Evolutionary conservation across 352 stramenopile genomes (phyloP).

Genomic region (Globisporangium spiculum): DNA sequence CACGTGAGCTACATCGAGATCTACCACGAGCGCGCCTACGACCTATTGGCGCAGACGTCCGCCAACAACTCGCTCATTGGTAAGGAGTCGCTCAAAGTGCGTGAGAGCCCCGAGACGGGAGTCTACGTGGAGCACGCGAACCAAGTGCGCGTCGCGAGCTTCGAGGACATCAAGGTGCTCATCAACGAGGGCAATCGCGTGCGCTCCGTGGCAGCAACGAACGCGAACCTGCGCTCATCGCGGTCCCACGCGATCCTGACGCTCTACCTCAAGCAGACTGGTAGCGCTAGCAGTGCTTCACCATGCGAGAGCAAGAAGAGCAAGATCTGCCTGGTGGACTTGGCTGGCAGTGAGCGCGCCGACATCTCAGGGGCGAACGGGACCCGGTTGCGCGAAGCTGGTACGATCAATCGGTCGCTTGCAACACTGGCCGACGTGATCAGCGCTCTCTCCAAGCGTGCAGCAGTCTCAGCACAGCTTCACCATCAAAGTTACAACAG

Average conservation of each 20-base stretch:
- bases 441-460: slow-evolving; percentile 51
- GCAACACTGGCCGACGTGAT: slow-evolving; percentile 85
- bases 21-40: slow-evolving; percentile 75
- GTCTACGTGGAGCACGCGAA: slow-evolving; percentile 63
- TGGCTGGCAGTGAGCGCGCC: slow-evolving; percentile 63
- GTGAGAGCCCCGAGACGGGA: slow-evolving; percentile 69
- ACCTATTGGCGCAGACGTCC: slow-evolving; percentile 38
- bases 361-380: slow-evolving; percentile 50
- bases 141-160: slow-evolving; percentile 42
- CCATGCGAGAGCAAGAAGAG: slow-evolving; percentile 29
- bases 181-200: slow-evolving; percentile 62
- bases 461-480: background rate
- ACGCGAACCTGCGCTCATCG: slow-evolving; percentile 43
- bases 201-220: slow-evolving; percentile 48
- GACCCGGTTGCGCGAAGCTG: slow-evolving; percentile 59
- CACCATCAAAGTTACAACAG: background rate
- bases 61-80: slow-evolving; percentile 2
- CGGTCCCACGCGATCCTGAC: slow-evolving; percentile 69
- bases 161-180: slow-evolving; percentile 48
- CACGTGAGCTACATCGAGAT: slow-evolving; percentile 84
- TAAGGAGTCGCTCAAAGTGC: slow-evolving; percentile 65
- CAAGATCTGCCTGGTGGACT: slow-evolving; percentile 74
- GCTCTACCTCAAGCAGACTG: slow-evolving; percentile 46
- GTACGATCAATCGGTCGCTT: slow-evolving; percentile 82
- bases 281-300: background rate